Percentiles rank a stretch among this genome's conserved stretches.
phyloP scores from a whole-genome alignment of 805 yeast genomes.

The Starmerella davenportii region DNA sequence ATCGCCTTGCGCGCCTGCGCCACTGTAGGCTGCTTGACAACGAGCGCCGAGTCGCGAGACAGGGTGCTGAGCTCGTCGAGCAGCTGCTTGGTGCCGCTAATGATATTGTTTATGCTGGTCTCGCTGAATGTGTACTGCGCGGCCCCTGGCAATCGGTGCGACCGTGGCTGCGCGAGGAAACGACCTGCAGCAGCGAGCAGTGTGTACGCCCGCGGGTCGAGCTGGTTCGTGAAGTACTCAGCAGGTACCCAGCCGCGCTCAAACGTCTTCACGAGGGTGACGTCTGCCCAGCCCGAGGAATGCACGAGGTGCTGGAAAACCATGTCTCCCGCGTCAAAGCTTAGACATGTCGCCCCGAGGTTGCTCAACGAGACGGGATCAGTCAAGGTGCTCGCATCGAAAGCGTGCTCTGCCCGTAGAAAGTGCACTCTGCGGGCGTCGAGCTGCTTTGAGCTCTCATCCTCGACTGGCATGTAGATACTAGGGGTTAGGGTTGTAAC shows the following conservation, averaged over 20 bases:
- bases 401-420: conserved; percentile 21
- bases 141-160: conserved; percentile 12
- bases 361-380: conserved; percentile 17
- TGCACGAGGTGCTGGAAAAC: conserved; percentile 25
- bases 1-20: conserved; percentile 23
- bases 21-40: conserved; percentile 19
- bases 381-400: conserved; percentile 19
- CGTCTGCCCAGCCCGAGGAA: conserved; percentile 30
- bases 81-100: conserved; percentile 25
- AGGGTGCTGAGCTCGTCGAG: conserved; percentile 23
- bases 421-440: conserved; percentile 8
- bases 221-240: conserved; percentile 25
- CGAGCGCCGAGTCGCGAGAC: conserved; percentile 21
- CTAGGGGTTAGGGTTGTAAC: not conserved
- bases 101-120: conserved; percentile 23
- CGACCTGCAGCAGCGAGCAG: conserved; percentile 23
- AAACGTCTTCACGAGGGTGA: conserved; percentile 23
- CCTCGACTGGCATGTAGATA: not conserved
- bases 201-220: conserved; percentile 23
- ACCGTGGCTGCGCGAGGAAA: conserved; percentile 22
- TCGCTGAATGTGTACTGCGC: conserved; percentile 21
- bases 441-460: not conserved
- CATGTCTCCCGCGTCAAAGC: conserved; percentile 24
- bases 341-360: conserved; percentile 21
- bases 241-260: conserved; percentile 29